phyloP scores from a whole-genome alignment of 495 filamentous ascomycete species.

The Eremomyces bilateralis region DNA sequence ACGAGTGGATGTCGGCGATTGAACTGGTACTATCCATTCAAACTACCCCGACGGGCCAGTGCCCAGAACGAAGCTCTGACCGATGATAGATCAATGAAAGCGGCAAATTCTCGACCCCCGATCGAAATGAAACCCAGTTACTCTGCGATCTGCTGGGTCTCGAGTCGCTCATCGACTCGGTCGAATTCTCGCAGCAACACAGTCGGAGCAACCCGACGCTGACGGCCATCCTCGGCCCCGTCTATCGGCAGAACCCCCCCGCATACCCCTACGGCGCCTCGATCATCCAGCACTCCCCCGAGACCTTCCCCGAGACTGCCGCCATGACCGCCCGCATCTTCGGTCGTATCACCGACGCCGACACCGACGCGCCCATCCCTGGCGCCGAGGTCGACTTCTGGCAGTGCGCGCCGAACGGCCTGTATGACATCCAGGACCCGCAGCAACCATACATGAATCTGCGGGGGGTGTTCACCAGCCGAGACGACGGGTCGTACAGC shows the following conservation, averaged over 20 bases:
- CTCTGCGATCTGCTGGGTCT: conserved; percentile 52
- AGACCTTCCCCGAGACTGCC: too few relatives aligned
- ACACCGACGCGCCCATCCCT: conserved; percentile 34
- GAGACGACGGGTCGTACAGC: conserved; percentile 37
- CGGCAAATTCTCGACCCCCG: conserved; percentile 47
- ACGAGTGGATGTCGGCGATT: conserved; percentile 26
- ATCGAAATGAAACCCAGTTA: conserved; percentile 52
- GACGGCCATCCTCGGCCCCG: conserved; percentile 55
- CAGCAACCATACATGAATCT: conserved; percentile 53
- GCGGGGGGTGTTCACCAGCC: conserved; percentile 47
- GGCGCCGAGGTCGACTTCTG: conserved; percentile 51
- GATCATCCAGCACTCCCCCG: conserved; percentile 25
- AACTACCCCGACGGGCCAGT: background rate
- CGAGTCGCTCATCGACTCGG: conserved; percentile 57
- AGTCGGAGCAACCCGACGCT: conserved; percentile 34
- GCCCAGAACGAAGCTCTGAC: background rate
- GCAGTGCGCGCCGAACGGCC: conserved; percentile 54
- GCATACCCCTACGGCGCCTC: conserved; percentile 37
- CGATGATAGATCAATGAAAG: conserved; percentile 40
- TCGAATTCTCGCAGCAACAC: conserved; percentile 40
- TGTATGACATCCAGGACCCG: conserved; percentile 62
- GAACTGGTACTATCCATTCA: conserved; percentile 12
- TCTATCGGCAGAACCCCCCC: conserved; percentile 52
- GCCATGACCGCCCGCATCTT: conserved; percentile 39
- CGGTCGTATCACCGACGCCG: conserved; percentile 35